Conservation (phyloP, 2,329 filamentous ascomycete species). For the Diaporthe ampelina region DNA sequence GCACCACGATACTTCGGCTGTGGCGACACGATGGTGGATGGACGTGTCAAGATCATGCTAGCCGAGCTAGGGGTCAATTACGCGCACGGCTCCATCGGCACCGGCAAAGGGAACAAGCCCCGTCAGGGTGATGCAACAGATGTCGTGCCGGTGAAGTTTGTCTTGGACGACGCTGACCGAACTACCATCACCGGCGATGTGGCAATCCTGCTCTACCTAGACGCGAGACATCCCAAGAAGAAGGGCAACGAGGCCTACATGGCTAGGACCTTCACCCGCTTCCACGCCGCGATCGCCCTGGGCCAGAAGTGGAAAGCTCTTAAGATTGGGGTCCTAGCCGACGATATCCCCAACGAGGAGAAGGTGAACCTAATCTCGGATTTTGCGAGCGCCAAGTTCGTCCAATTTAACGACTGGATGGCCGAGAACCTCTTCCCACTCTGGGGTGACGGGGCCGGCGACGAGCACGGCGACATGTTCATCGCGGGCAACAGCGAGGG, state of each 20-base stretch:
- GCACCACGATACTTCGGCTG: constrained; percentile 66
- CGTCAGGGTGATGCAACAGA: constrained; percentile 43
- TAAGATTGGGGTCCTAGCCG: not conserved
- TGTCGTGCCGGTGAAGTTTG: constrained; percentile 60
- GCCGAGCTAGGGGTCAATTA: constrained; percentile 62
- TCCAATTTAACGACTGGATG: constrained; percentile 36
- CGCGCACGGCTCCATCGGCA: constrained; percentile 57
- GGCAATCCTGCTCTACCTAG: constrained; percentile 72
- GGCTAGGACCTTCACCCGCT: constrained; percentile 55
- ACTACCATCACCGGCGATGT: constrained; percentile 64
- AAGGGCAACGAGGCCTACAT: constrained; percentile 49
- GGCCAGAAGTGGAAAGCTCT: constrained; percentile 52
- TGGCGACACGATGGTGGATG: constrained; percentile 61
- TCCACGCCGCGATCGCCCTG: constrained; percentile 58
- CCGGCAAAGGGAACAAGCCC: not conserved
- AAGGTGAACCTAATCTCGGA: constrained; percentile 40
- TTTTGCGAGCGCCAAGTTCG: constrained; percentile 52
- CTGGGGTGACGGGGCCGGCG: constrained; percentile 53
- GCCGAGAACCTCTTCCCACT: constrained; percentile 13
- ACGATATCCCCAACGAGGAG: constrained; percentile 6
- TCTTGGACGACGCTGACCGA: constrained; percentile 66
- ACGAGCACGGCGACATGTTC: constrained; percentile 50
- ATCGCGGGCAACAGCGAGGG: constrained; percentile 56
- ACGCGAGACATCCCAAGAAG: constrained; percentile 62
- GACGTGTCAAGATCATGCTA: constrained; percentile 65